Base-by-base conservation (phyloP, 257 asterid species). In the Solanum corneliomulleri region DNA sequence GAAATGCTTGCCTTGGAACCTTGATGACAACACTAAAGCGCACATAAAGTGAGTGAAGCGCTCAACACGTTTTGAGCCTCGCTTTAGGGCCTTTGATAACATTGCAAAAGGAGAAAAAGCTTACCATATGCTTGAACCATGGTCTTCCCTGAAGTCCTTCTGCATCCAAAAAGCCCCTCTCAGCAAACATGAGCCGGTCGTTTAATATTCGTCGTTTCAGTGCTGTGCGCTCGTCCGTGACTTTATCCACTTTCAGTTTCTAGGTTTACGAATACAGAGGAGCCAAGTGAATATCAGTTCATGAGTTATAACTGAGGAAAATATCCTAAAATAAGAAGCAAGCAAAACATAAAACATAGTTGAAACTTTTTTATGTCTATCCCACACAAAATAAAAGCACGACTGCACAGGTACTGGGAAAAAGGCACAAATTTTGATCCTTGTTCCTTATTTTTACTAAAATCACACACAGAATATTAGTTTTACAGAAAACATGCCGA, bases 61-160 rank as follows among this genome's bases (percentile, higher is more conserved):
- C 35, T 33, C 35, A 33, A 33, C 35, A 33, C 5, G 35, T 33
- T 33, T 4, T 33, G 35, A 33, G 35, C 35, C 5, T 33, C 35
- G 35, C 35, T 33, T 33, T 33, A 33, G 35, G 35, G 35, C 5
- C 35, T 33, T 33, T 33, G 35, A 33, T 33, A 33, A 33, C 35
- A 33, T 33, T 33, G 35, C 35, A 33, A 33, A 33, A 33, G 35
- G 89, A 78, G 47, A 35, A 87, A 70, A 85, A 9, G 87, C 94
- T 91, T 92, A 97, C 99, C 5, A 97, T 94, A 92, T 97, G 99
- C 92, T 92, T 97, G 90, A 94, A 97, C 98, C 98, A 95, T 89
- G 83, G 91, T 86, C 91, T 91, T 89, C 95, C 96, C 2, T 86
- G 89, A 45, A 94, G 96, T 42, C 98, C 99, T 69, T 94, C 97